Evolutionary conservation across 148 eudicot genomes (phyloP).

Genomic region (Chenopodium berlandieri): DNA sequence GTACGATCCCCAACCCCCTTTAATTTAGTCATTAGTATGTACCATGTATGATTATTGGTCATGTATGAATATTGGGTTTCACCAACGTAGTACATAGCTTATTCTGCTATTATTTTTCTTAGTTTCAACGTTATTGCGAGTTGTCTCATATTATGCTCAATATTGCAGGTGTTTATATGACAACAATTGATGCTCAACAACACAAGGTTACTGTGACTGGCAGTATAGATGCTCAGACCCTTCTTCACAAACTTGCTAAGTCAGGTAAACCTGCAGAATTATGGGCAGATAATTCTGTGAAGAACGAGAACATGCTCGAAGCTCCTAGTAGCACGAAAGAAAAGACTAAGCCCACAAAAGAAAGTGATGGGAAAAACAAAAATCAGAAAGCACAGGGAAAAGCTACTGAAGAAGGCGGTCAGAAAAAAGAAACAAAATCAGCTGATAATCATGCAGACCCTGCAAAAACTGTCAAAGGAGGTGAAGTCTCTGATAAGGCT

Average conservation of each 20-base stretch:
- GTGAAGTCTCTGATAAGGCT: background rate
- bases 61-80: background rate
- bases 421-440: constrained; percentile 19
- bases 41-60: background rate
- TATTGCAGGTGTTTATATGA: constrained; percentile 67
- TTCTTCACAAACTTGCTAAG: constrained; percentile 67
- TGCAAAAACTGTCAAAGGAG: constrained; percentile 1
- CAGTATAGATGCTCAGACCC: constrained; percentile 52
- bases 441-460: constrained; percentile 6
- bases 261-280: constrained; percentile 77
- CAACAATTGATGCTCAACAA: constrained; percentile 56
- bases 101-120: background rate
- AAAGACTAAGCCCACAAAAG: constrained; percentile 15
- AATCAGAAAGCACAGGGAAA: background rate
- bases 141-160: constrained; percentile 12
- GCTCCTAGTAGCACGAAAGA: constrained; percentile 31
- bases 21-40: background rate
- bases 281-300: constrained; percentile 37
- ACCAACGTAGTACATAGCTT: background rate
- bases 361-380: background rate
- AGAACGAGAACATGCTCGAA: constrained; percentile 27
- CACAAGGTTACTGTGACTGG: constrained; percentile 73
- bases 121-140: background rate
- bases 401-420: constrained; percentile 4
- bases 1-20: constrained; percentile 24